These are phyloP conservation scores for Tetrapisispora nanseiensis DNA, from an alignment of 805 yeast genomes.

Conservation along the genomic window DNA sequence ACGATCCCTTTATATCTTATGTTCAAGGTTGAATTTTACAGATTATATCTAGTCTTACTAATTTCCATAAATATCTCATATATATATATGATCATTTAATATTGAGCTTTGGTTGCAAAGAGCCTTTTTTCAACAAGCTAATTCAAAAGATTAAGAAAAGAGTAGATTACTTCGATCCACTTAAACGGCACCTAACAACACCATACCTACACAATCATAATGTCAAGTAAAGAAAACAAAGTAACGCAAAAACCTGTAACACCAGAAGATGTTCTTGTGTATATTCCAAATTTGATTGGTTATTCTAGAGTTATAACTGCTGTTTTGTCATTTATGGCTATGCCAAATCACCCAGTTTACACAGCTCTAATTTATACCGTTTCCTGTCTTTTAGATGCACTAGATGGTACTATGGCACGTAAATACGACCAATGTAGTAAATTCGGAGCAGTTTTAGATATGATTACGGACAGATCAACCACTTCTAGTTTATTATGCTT, in stretches of 20 bases:
- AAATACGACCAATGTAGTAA: constrained; percentile 77
- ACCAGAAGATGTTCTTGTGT: constrained; percentile 53
- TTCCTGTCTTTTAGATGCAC: constrained; percentile 88
- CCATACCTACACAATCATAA: too few species aligned
- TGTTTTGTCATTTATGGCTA: constrained; percentile 63
- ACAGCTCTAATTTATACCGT: constrained; percentile 73
- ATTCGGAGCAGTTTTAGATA: constrained; percentile 94
- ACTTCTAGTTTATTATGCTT: constrained; percentile 88
- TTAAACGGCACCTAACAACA: too few species aligned
- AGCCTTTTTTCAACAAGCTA: too few species aligned
- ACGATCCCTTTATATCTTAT: too few species aligned
- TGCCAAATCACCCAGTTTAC: constrained; percentile 74
- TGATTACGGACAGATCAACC: constrained; percentile 98
- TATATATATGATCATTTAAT: too few species aligned
- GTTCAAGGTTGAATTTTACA: too few species aligned
- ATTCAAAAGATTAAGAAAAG: too few species aligned
- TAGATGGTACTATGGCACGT: constrained; percentile 94
- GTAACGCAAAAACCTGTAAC: constrained; percentile 21
- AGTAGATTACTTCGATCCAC: too few species aligned
- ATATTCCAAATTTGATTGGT: constrained; percentile 88
- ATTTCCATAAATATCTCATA: too few species aligned
- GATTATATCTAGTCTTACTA: too few species aligned
- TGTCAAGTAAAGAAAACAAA: neutral
- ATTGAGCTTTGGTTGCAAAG: too few species aligned
- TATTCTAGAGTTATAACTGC: constrained; percentile 78